These are phyloP conservation scores for Rosa rugosa DNA, from an alignment of 306 rosid genomes.

Conservation along the genomic window DNA sequence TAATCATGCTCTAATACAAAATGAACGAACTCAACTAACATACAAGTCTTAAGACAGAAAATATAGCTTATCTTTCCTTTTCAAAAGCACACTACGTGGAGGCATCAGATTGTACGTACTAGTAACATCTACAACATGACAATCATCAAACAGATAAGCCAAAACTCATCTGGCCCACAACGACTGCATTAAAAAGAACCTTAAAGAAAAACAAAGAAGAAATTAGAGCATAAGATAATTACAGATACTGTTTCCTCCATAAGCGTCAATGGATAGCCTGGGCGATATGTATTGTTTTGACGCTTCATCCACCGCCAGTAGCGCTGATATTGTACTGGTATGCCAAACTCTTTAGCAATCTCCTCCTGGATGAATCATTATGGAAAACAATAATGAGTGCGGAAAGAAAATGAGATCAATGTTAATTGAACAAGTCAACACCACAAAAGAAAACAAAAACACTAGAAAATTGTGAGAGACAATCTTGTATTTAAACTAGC, in stretches of 20 bases:
- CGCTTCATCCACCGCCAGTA: slow-evolving; percentile 87
- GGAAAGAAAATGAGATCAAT: background rate
- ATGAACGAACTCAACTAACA: no score
- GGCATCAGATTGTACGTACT: slow-evolving; percentile 9
- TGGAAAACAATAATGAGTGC: background rate
- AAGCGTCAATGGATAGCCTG: slow-evolving; percentile 62
- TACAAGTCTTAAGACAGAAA: no score
- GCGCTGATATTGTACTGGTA: slow-evolving; percentile 80
- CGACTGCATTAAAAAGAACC: background rate
- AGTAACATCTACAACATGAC: no score
- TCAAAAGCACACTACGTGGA: background rate
- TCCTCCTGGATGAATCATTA: slow-evolving; percentile 58
- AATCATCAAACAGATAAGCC: background rate
- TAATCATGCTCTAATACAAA: no score
- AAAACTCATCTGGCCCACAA: background rate
- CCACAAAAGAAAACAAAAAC: no score
- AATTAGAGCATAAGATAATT: slow-evolving; percentile 17
- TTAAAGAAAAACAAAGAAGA: slow-evolving; percentile 32
- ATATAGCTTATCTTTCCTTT: no score
- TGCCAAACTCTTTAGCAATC: slow-evolving; percentile 77
- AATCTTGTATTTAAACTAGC: no score
- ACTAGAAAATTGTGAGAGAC: no score
- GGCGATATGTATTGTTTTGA: slow-evolving; percentile 78
- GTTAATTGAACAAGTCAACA: no score
- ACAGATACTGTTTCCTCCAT: slow-evolving; percentile 71